These are phyloP conservation scores for Gossypium laxum DNA, from an alignment of 441 rosid genomes.

Conservation along the genomic window DNA sequence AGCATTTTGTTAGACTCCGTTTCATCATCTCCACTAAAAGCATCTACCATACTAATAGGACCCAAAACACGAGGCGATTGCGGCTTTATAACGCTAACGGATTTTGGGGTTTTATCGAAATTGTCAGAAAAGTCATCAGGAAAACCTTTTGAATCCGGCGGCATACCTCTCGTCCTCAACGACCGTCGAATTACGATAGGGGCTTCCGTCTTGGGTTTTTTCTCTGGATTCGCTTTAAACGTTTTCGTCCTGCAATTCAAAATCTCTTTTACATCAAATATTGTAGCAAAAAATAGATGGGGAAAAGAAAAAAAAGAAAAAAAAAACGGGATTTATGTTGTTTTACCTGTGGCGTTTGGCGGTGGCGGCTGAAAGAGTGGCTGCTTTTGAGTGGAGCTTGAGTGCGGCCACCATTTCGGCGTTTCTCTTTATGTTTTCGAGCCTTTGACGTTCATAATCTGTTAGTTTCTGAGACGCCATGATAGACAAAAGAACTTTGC, in stretches of 20 bases:
- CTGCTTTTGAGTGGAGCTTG: conserved; percentile 40
- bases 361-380: conserved; percentile 44
- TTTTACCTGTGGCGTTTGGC: conserved; percentile 44
- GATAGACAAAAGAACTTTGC: not conserved
- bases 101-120: not conserved
- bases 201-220: conserved; percentile 30
- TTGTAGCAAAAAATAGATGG: not conserved
- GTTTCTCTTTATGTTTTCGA: conserved; percentile 64
- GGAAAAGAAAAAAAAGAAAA: not conserved
- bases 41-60: conserved; percentile 44
- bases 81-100: conserved; percentile 5
- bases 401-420: conserved; percentile 63
- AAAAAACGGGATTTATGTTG: not conserved
- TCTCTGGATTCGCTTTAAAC: conserved; percentile 28
- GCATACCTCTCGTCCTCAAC: conserved; percentile 51
- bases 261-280: not conserved
- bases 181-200: conserved; percentile 57
- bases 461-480: conserved; percentile 56
- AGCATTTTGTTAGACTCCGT: conserved; percentile 27
- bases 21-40: conserved; percentile 23
- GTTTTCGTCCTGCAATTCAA: conserved; percentile 38
- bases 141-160: conserved; percentile 47
- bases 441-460: conserved; percentile 64
- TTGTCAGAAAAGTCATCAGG: conserved; percentile 22
- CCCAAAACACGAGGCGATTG: conserved; percentile 26